These are phyloP conservation scores for Metschnikowia gelsemii DNA, from an alignment of 805 yeast species.

Conservation along the genomic window DNA sequence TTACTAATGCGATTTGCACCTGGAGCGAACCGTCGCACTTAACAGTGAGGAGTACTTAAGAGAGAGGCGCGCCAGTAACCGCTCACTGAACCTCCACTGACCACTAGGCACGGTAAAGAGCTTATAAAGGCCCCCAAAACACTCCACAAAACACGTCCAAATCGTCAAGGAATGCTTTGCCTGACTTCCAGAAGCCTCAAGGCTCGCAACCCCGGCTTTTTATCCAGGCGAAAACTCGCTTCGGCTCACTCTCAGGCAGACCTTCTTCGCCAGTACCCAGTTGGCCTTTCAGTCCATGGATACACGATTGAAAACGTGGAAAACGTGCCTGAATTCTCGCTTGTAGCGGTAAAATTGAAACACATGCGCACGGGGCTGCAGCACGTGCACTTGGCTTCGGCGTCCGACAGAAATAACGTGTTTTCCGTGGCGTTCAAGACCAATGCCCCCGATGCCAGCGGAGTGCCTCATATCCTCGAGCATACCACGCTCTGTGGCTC, in stretches of 20 bases:
- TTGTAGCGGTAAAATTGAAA: slow-evolving; percentile 70
- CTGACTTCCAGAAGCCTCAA: slow-evolving; percentile 1
- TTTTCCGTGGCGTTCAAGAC: slow-evolving; percentile 90
- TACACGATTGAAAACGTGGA: slow-evolving; percentile 62
- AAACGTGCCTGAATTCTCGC: slow-evolving; percentile 76
- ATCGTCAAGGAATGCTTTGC: too few species aligned
- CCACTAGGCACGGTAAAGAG: too few species aligned
- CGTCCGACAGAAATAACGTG: slow-evolving; percentile 81
- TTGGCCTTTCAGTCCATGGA: slow-evolving; percentile 64
- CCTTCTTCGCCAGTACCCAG: slow-evolving; percentile 47
- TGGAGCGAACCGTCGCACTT: too few species aligned
- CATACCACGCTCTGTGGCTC: slow-evolving; percentile 97
- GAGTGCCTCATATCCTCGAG: slow-evolving; percentile 94
- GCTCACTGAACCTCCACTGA: too few species aligned
- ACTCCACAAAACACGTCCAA: too few species aligned
- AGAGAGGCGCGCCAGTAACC: too few species aligned
- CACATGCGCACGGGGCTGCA: slow-evolving; percentile 72
- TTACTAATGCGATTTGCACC: too few species aligned
- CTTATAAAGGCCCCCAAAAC: too few species aligned
- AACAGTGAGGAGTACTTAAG: too few species aligned
- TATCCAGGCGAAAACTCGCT: slow-evolving; percentile 7
- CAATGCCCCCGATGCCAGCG: slow-evolving; percentile 91
- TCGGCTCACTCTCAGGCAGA: slow-evolving; percentile 12
- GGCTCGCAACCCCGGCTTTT: not conserved
- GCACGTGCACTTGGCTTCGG: slow-evolving; percentile 80